Percentiles rank a stretch among this genome's conserved stretches.
Conservation (phyloP, 1,284 basidiomycete genomes). For the Cutaneotrichosporon dermatis region DNA sequence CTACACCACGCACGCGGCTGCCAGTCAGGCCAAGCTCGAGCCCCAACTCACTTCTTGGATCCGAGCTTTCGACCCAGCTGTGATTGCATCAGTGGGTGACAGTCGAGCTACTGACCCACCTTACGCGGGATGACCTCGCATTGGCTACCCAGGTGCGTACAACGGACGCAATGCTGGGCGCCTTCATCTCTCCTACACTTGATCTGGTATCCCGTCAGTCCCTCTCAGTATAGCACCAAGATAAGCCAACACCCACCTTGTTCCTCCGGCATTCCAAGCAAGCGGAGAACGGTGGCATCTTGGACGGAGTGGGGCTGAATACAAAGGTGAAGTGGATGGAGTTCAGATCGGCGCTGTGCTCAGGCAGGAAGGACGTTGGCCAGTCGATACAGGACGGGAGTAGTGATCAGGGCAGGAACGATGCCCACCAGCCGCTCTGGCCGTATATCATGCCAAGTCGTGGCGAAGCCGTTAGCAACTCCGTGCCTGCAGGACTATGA, state of each 20-base stretch:
- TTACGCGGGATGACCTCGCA: constrained; percentile 16
- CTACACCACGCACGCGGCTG: neutral
- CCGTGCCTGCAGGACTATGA: too few species aligned
- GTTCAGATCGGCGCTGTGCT: neutral
- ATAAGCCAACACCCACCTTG: constrained; percentile 8
- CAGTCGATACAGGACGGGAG: too few species aligned
- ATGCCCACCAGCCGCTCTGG: too few species aligned
- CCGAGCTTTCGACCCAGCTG: constrained; percentile 22
- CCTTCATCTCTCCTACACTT: constrained; percentile 14
- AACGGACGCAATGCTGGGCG: constrained; percentile 8
- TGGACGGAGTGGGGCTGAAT: neutral
- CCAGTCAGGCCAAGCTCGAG: neutral
- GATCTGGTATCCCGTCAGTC: too few species aligned
- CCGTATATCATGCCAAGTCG: too few species aligned
- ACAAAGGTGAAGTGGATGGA: neutral
- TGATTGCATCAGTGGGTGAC: neutral
- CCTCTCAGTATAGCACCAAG: too few species aligned
- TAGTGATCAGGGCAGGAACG: too few species aligned
- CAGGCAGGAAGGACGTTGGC: too few species aligned
- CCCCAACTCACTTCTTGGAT: constrained; percentile 22
- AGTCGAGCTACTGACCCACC: constrained; percentile 1
- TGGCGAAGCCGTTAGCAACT: too few species aligned
- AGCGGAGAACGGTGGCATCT: constrained; percentile 12
- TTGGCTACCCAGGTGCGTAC: constrained; percentile 4
- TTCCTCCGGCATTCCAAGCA: constrained; percentile 17